phyloP scores from a whole-genome alignment of 2,329 filamentous ascomycete genomes.

The Calonectria hongkongensis region DNA sequence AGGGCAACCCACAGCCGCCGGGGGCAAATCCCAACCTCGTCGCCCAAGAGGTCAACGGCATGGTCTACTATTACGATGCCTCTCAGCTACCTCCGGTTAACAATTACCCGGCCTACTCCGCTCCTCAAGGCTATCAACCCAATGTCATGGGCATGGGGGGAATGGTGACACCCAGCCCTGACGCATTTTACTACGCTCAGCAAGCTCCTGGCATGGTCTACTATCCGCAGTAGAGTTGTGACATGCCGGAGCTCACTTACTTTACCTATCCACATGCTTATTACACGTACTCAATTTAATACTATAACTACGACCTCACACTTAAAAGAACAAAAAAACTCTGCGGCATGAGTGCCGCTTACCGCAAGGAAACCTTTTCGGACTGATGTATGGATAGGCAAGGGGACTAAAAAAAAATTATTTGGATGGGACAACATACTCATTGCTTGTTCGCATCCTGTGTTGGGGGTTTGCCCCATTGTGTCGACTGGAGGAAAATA shows the following conservation, averaged over 20 bases:
- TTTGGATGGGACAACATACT: constrained; percentile 17
- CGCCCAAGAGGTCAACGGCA: constrained; percentile 94
- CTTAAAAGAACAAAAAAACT: constrained; percentile 48
- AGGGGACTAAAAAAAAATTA: constrained; percentile 34
- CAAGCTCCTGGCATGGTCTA: constrained; percentile 74
- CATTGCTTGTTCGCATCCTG: constrained; percentile 29
- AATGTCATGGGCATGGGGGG: constrained; percentile 83
- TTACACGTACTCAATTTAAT: constrained; percentile 58
- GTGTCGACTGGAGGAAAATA: constrained; percentile 25
- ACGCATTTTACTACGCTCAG: constrained; percentile 83
- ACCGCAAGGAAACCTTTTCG: constrained; percentile 45
- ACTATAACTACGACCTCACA: constrained; percentile 53
- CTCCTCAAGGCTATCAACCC: constrained; percentile 71
- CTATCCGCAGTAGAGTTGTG: constrained; percentile 73
- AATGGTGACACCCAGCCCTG: constrained; percentile 83
- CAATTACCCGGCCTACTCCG: constrained; percentile 68
- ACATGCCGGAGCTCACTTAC: constrained; percentile 44
- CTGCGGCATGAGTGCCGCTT: constrained; percentile 50
- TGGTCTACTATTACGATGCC: constrained; percentile 95
- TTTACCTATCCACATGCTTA: constrained; percentile 51
- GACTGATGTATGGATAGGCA: constrained; percentile 35
- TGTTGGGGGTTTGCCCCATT: constrained; percentile 26
- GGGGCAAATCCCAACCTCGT: constrained; percentile 69
- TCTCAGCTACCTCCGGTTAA: constrained; percentile 78
- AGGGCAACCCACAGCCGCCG: constrained; percentile 54